Percentiles rank a stretch among this genome's conserved stretches.
Conservation (phyloP, 148 eudicot genomes). For the Dysphania ambrosioides region DNA sequence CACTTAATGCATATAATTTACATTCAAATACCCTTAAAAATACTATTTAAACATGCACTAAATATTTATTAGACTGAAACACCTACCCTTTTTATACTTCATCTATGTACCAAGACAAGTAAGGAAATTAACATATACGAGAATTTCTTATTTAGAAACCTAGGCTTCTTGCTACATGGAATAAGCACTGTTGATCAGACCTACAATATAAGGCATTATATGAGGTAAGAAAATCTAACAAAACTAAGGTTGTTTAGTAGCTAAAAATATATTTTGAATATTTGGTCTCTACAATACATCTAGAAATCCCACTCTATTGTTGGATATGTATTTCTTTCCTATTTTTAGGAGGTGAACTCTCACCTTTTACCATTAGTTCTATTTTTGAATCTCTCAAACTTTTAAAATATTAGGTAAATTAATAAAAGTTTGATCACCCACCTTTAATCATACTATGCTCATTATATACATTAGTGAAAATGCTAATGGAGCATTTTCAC, state of each 20-base stretch:
- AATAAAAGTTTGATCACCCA: conserved; percentile 33
- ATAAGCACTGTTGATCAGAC: not conserved
- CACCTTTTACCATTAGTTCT: not conserved
- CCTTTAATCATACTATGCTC: conserved; percentile 5
- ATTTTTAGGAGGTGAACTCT: not conserved
- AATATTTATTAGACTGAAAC: no score
- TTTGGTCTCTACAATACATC: conserved; percentile 2
- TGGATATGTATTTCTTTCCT: not conserved
- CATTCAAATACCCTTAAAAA: no score
- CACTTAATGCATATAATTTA: no score
- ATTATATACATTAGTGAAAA: conserved; percentile 16
- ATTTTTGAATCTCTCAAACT: not conserved
- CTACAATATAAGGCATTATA: not conserved
- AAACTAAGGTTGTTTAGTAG: conserved; percentile 29
- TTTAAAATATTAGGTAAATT: not conserved
- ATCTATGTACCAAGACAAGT: no score
- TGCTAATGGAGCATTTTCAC: not conserved
- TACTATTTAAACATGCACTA: no score
- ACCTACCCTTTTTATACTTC: no score
- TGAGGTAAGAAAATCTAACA: not conserved
- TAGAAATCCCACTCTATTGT: not conserved
- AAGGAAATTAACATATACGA: not conserved
- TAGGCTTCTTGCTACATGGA: not conserved
- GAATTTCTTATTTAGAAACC: not conserved
- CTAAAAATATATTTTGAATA: conserved; percentile 25